A percentile compares a stretch with the other conserved stretches of the same genome.
These are phyloP conservation scores for Suaeda aralocaspica DNA, from an alignment of 148 eudicot genomes.

Conservation along the genomic window DNA sequence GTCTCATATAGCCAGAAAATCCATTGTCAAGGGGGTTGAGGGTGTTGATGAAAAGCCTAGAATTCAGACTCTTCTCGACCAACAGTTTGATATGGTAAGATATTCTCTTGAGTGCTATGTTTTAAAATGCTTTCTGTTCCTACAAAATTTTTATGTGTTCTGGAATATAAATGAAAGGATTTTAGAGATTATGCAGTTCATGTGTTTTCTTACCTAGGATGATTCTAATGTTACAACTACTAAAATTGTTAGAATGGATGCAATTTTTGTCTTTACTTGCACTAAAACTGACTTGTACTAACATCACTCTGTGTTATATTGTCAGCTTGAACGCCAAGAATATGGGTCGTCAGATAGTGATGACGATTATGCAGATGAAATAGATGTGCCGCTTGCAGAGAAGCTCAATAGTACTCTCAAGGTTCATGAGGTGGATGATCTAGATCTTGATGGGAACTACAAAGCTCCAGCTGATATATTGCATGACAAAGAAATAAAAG, in stretches of 20 bases:
- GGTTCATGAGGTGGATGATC: conserved; percentile 31
- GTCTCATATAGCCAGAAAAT: conserved; percentile 17
- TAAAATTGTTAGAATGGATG: neutral
- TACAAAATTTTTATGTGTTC: neutral
- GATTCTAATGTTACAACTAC: neutral
- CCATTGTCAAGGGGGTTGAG: conserved; percentile 4
- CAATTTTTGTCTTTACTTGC: neutral
- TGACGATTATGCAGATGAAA: conserved; percentile 48
- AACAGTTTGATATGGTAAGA: conserved; percentile 87
- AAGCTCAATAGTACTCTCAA: conserved; percentile 54
- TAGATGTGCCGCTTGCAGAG: conserved; percentile 50
- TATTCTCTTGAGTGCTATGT: conserved; percentile 1
- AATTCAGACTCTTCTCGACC: conserved; percentile 60
- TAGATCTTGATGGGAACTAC: conserved; percentile 42
- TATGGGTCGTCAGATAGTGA: conserved; percentile 64
- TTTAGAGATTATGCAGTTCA: neutral
- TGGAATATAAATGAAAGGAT: neutral
- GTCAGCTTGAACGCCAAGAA: conserved; percentile 79
- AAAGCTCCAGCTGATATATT: conserved; percentile 42
- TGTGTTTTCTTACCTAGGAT: neutral
- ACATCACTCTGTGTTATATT: neutral
- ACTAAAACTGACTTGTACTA: neutral
- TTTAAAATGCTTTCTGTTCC: neutral
- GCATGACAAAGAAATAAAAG: conserved; percentile 25
- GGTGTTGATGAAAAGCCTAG: conserved; percentile 42